These are phyloP conservation scores for Phytopythium aichiense DNA, from an alignment of 352 stramenopile species.

Conservation along the genomic window DNA sequence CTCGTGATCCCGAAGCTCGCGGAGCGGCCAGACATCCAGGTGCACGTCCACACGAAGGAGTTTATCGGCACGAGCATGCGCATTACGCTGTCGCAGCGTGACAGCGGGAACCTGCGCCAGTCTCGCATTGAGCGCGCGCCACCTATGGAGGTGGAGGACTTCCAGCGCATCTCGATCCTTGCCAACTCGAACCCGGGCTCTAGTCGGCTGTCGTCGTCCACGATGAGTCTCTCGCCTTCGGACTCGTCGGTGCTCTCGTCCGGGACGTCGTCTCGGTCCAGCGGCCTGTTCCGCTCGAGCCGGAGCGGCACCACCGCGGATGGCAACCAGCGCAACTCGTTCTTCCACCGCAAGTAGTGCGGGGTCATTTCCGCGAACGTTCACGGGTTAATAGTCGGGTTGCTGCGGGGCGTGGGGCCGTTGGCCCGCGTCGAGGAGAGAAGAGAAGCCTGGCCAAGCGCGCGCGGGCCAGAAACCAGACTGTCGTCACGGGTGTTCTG, in stretches of 20 bases:
- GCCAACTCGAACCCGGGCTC: conserved; percentile 32
- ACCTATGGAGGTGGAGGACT: conserved; percentile 56
- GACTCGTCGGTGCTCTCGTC: conserved; percentile 40
- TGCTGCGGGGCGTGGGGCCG: not conserved
- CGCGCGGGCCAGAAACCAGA: conserved; percentile 1
- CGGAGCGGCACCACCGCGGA: conserved; percentile 20
- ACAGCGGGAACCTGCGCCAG: conserved; percentile 18
- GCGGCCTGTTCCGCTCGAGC: conserved; percentile 43
- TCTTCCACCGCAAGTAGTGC: conserved; percentile 64
- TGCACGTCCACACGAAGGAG: conserved; percentile 88
- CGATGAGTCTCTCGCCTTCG: conserved; percentile 47
- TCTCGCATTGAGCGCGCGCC: conserved; percentile 26
- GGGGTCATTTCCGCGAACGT: conserved; percentile 4
- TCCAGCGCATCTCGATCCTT: conserved; percentile 67
- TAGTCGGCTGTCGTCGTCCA: conserved; percentile 44
- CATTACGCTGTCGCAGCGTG: conserved; percentile 73
- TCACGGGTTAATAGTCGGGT: not conserved
- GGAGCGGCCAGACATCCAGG: conserved; percentile 77
- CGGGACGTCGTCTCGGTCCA: conserved; percentile 32
- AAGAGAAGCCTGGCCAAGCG: conserved; percentile 1
- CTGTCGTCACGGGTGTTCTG: conserved; percentile 1
- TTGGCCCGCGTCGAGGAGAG: not conserved
- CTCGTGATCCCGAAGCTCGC: conserved; percentile 85
- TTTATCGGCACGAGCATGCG: conserved; percentile 90
- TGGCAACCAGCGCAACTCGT: conserved; percentile 40